A percentile compares a stretch with the other conserved stretches of the same genome.
Conservation (phyloP, 2,329 filamentous ascomycete genomes). For the Alternaria metachromatica region DNA sequence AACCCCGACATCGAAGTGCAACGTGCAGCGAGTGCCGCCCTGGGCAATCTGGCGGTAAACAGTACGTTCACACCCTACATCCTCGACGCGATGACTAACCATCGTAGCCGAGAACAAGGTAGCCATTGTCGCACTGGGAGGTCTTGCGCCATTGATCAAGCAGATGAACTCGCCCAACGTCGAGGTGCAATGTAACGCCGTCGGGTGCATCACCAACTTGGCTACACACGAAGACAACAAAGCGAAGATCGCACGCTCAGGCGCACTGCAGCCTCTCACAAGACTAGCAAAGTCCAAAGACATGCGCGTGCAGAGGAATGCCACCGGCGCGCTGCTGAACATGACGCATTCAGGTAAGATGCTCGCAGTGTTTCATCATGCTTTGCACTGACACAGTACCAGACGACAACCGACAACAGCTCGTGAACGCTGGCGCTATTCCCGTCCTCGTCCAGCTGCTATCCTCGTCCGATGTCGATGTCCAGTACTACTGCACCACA, state of each 20-base stretch:
- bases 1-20: conserved; percentile 97
- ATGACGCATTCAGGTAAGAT: conserved; percentile 95
- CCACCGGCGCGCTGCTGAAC: conserved; percentile 92
- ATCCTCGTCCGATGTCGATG: conserved; percentile 90
- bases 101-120: conserved; percentile 94
- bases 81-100: conserved; percentile 50
- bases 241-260: conserved; percentile 95
- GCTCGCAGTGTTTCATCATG: not conserved
- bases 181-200: conserved; percentile 98
- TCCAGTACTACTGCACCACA: conserved; percentile 99
- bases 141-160: conserved; percentile 87
- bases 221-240: conserved; percentile 99
- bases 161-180: conserved; percentile 99
- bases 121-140: conserved; percentile 89
- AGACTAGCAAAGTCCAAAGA: conserved; percentile 95
- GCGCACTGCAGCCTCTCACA: conserved; percentile 88
- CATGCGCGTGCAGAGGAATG: conserved; percentile 97
- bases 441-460: conserved; percentile 95
- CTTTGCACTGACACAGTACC: conserved; percentile 28
- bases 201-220: conserved; percentile 97
- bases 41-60: conserved; percentile 96
- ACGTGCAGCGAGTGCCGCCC: conserved; percentile 90
- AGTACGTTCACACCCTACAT: conserved; percentile 61
- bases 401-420: conserved; percentile 98
- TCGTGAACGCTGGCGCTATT: conserved; percentile 97